Evolutionary conservation across 805 yeast species (phyloP), one percentile per base, ranked within the genome.

Genomic region (Saccharomycopsis olivae): DNA sequence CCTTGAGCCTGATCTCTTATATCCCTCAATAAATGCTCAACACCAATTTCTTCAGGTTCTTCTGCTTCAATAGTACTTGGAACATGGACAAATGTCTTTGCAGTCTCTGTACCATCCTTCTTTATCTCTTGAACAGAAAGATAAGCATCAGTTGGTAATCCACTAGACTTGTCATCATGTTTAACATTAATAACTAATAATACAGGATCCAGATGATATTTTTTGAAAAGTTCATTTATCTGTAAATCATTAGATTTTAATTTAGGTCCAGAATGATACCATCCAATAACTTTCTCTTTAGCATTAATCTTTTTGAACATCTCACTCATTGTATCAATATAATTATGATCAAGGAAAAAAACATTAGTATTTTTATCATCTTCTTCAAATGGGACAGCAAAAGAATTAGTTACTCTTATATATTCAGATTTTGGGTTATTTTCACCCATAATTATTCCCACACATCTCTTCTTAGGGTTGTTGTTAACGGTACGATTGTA

Each of bases 31-130:
- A 92, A 63, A 58, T 92, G 99, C 60, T 92, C 99, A 11, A 92
- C 99, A 47, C 98, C 99, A 51, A 92, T 92, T 61, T 92, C 99
- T 62, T 92, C 99, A 8, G 98, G 98, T 58, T 92, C 99, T 57
- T 92, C 98, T 3, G 99, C 99, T 57, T 84, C 89, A 48, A 94
- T 86, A 21, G 74, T 68, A 11, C 96, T 84, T 9, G 97, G 96
- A 23, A 89, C 76, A 60, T 92, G 98, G 35, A 84, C 74, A 63
- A 92, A 92, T 3, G 96, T 87, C 61, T 81, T 80, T 55, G 86
- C 95, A 6, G 95, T 83, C 3, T 88, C 75, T 1, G 95, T 75
- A 16, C 98, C 98, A 59, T 92, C 97, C 53, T 87, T 94, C 56
- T 87, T 88, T 43, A 92, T 84, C 63, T 92, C 97, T 57, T 92